Evolutionary conservation across 2,329 filamentous ascomycete genomes (phyloP), one percentile per base, ranked within the genome.

Genomic region (Tricladium varicosporioides): DNA sequence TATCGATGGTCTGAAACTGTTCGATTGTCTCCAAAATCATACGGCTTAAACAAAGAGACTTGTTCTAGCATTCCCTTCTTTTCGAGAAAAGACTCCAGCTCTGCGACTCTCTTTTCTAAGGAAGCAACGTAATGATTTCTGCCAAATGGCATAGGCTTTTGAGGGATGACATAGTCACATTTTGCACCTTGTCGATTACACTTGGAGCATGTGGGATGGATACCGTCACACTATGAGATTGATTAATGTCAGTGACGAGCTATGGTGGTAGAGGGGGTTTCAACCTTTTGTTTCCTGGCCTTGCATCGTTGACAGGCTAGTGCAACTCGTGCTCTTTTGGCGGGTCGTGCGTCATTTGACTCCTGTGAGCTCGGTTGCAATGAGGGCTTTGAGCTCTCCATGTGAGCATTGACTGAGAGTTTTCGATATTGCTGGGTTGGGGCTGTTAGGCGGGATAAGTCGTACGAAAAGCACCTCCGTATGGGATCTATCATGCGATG

Each of bases 161-260:
- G 31, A 16, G 54, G 54, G 27, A 56, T 47, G 15, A 56, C 49
- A 56, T 56, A 58, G 16, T 58, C 48, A 32, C 56, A 58, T 5
- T 11, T 22, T 9, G 48, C 15, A 4, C 51, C 46, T 27, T 45
- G 13, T 44, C 44, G 36, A 15, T 53, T 49, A 16, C 55, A 57
- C 16, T 53, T 57, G 43, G 47, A 45, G 44, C 55, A 57, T 13
- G 32, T 53, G 7, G 55, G 55, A n/a, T 53, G 49, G 13, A 15
- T 19, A 11, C 51, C 55, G 45, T 57, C 55, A 16, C 55, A 57
- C 48, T 57, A 8, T 8, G 7, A 7, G 32, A 36, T 7, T 7
- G 13, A 36, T 36, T 36, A 8, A 7, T 36, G 32, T 8, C 32
- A 36, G 32, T 8, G 13, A 8, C 13, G 32, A 36, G 32, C 13